Base-by-base conservation (phyloP, 768 basidiomycete species). In the Termitomyces bulborhizus region DNA sequence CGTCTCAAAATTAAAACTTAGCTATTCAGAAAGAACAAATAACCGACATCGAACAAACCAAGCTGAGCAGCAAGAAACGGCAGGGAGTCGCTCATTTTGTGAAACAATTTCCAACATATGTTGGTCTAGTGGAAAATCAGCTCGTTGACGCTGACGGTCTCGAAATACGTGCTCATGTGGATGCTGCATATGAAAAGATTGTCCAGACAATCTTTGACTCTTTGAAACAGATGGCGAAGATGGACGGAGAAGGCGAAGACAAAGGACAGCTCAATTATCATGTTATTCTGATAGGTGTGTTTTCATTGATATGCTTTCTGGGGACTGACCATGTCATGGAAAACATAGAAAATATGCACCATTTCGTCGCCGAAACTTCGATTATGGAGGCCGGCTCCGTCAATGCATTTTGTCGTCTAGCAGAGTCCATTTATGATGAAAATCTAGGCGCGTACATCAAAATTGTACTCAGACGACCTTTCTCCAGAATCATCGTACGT, bases 181-280 rank as follows among this genome's bases (percentile, higher is more conserved):
- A 98, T 64, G 71, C 75, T 4, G 87, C 90, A 0, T 97, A 98
- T 65, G 93, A 95, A 66, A 84, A 78, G 62, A 90, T 98, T 42
- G 88, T 93, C 37, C 84, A 88, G 57, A 77, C 85, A 42, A 97
- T 98, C 83, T 95, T 98, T 65, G 94, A 93, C 44, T 88, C 84
- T 13, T 69, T 98, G 58, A 94, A 93, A 70, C 93, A 95, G 57
- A 92, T 98, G 83, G 96, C 95, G 11, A 98, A 97, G 69, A 73
- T 96, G 78, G 89, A 94, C 54, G 90, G 92, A 0, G 92, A 91
- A 54, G 89, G 83, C 0, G 96, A 98, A 65, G 95, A 94, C 69
- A 98, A 98, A 70, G 94, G 94, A 0, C 93, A 96, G 65, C 79
- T 98, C 51, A 98, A 98, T 69, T 97, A 93, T 60, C 93, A 97